Base-by-base conservation (phyloP, 2,329 filamentous ascomycete species). In the Fusarium torreyae region DNA sequence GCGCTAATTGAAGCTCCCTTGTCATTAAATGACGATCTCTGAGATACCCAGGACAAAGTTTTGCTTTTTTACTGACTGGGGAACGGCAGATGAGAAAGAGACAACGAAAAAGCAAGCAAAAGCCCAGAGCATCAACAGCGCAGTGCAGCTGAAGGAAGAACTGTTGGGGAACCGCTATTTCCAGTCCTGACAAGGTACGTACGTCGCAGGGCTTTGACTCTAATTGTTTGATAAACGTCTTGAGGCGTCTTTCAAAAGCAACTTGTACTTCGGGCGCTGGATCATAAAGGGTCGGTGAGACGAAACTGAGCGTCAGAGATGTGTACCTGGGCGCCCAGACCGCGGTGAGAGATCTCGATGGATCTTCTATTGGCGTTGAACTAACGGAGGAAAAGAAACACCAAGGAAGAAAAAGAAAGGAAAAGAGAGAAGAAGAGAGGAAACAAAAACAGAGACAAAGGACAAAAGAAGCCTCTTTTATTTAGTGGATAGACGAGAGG, bases 1-100 rank as follows among this genome's bases (percentile, higher is more conserved):
- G 66, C 66, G 66, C 66, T 69, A 69, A 62, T 53, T 58, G 39
- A 46, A 63, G 66, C 62, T 63, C 51, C 56, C 57, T 31, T 68
- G 57, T 61, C 48, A 24, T 28, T 63, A 31, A 26, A 57, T 50
- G 57, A 54, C 51, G 63, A 67, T 68, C 63, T 58, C 51, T 52
- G 52, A 63, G 31, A 57, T 59, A 17, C 60, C 36, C 51, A 65
- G 48, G 50, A 18, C 46, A 34, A 17, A 20, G 20, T 50, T 52
- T 52, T 58, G 38, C 31, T 51, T 69, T 40, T 54, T 40, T 59
- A 50, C 44, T 50, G 33, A 53, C 38, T 55, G 36, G 39, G 49
- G 53, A 39, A 56, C 58, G 39, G 57, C 45, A 63, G 58, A 68
- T 66, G 42, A 66, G 51, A 64, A 59, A 55, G 43, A 56, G 40